Evolutionary conservation across 352 stramenopile genomes (phyloP).

Genomic region (Globisporangium nagaii): DNA sequence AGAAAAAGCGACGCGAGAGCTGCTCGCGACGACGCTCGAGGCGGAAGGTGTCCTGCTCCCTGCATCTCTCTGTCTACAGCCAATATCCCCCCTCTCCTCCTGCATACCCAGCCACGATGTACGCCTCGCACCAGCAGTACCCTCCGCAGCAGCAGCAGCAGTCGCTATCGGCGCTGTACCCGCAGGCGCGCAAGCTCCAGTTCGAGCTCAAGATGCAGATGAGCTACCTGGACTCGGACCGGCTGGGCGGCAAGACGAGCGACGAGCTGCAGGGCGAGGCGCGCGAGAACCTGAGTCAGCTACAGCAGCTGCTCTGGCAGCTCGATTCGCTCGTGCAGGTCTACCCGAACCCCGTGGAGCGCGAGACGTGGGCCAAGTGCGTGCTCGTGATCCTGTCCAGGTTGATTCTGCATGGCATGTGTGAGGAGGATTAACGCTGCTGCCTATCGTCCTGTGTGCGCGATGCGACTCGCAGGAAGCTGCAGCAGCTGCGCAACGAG

Average conservation of each 20-base stretch:
- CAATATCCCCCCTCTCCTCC: background rate
- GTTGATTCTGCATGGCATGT: too few relatives aligned
- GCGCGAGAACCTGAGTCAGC: conserved; percentile 57
- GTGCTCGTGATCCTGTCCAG: too few relatives aligned
- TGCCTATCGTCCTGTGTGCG: background rate
- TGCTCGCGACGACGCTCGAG: too few relatives aligned
- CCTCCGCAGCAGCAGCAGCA: conserved; percentile 19
- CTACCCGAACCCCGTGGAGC: conserved; percentile 36
- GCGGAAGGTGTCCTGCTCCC: background rate
- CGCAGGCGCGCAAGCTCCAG: conserved; percentile 77
- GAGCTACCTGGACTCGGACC: conserved; percentile 72
- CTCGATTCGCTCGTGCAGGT: conserved; percentile 77
- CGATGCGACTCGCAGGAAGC: conserved; percentile 25
- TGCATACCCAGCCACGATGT: background rate
- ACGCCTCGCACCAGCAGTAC: conserved; percentile 3
- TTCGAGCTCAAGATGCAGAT: conserved; percentile 89
- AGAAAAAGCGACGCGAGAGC: too few relatives aligned
- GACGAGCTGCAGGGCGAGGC: conserved; percentile 63
- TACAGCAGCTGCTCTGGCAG: conserved; percentile 78
- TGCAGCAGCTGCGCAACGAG: conserved; percentile 72
- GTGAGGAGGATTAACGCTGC: background rate
- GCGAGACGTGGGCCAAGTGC: conserved; percentile 75
- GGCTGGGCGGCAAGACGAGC: conserved; percentile 39
- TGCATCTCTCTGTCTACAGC: background rate
- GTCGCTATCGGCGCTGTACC: conserved; percentile 70